Base-by-base conservation (phyloP, 1,284 basidiomycete genomes). In the Kwoniella shivajii region DNA sequence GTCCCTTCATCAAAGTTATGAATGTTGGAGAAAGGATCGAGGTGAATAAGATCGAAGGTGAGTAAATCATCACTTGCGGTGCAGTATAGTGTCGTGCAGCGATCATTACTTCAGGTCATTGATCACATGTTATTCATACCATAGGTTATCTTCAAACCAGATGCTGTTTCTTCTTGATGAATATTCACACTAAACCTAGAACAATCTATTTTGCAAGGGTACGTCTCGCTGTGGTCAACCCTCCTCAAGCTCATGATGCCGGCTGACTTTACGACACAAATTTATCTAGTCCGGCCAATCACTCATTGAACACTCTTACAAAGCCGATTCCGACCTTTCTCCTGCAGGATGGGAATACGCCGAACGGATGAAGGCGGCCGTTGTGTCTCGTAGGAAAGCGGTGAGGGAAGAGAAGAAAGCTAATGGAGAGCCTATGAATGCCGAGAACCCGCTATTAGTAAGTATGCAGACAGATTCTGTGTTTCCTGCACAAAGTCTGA, bases 281-380 rank as follows among this genome's bases (percentile, higher is more conserved):
- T n/a, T n/a, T n/a, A n/a, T n/a, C n/a, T 62, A 80, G 90, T 94
- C 92, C 5, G 92, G 92, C 11, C 92, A 92, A 82, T 96, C 90
- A 6, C 83, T 97, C 56, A 94, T 98, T 63, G 96, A 99, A 74
- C 96, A 99, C 75, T 96, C 94, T 4, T 99, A 95, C 82, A 97
- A 96, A 79, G 94, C 95, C 29, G 95, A 99, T 73, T 93, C 95
- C 0, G 96, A 98, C 72, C 84, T 99, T 7, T 96, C 92, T 0
- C 89, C 91, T 2, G 88, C 88, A 0, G 95, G 95, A 5, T 92
- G 91, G 89, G 92, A 96, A 60, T 99, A 99, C 66, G 88, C 94
- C 0, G 88, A 92, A 68, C 84, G 82, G 37, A 80, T 95, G 57
- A 92, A 89, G 69, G 88, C 92, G 14, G 92, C 92, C 61, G 88